Evolutionary conservation across 768 basidiomycete genomes (phyloP).

Genomic region (Lyophyllum shimeji): DNA sequence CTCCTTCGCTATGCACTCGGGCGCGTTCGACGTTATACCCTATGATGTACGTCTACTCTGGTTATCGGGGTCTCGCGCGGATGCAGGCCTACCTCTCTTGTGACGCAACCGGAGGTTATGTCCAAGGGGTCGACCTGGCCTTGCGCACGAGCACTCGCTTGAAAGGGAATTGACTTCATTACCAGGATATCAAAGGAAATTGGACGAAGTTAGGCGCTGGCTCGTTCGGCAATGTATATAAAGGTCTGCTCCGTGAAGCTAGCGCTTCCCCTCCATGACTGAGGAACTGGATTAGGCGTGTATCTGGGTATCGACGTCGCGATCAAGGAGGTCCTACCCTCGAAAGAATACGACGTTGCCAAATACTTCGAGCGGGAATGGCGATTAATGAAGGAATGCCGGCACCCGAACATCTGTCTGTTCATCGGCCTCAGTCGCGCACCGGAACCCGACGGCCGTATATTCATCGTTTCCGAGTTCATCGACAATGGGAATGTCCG

Average conservation of each 20-base stretch:
- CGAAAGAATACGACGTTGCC: slow-evolving; percentile 87
- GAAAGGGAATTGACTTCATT: neutral
- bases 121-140: neutral
- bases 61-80: neutral
- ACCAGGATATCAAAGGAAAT: slow-evolving; percentile 79
- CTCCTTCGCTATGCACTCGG: slow-evolving; percentile 39
- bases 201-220: slow-evolving; percentile 93
- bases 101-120: neutral
- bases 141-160: neutral
- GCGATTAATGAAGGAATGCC: slow-evolving; percentile 94
- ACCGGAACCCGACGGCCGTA: slow-evolving; percentile 75
- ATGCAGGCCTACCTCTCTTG: neutral
- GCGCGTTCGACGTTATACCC: slow-evolving; percentile 87
- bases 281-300: slow-evolving; percentile 44
- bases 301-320: slow-evolving; percentile 97
- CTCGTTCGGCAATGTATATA: slow-evolving; percentile 92
- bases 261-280: neutral
- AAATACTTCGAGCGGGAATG: slow-evolving; percentile 99
- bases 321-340: slow-evolving; percentile 94
- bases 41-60: slow-evolving; percentile 57
- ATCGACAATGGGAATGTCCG: slow-evolving; percentile 92
- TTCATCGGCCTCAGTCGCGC: slow-evolving; percentile 89
- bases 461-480: slow-evolving; percentile 95
- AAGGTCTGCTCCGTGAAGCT: slow-evolving; percentile 43
- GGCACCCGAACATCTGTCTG: slow-evolving; percentile 91